Evolutionary conservation across 306 rosid genomes (phyloP), one percentile per base, ranked within the genome.

Genomic region (Cucurbita ficifolia): DNA sequence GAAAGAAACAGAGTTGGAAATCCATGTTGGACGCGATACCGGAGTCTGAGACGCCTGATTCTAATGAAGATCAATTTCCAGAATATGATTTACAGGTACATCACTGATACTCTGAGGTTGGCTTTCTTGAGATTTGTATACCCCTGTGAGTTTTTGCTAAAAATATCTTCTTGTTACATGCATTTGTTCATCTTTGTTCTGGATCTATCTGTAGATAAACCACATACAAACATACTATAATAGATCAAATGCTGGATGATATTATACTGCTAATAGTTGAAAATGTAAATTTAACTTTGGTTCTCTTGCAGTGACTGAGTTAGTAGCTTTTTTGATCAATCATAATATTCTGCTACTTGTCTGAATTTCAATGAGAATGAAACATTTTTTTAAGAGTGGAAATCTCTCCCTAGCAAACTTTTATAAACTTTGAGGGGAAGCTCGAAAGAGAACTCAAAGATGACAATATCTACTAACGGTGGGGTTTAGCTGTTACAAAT

Each of bases 1-100:
- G 82, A 63, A 91, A 87, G 87, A 95, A 89, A 77, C 88, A 84
- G 48, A 81, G 56, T 46, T 77, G 92, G 83, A 95, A 88, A 72
- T 81, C 82, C 72, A 68, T 29, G 68, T 83, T 91, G 91, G 88
- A 84, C 72, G 87, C 83, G 29, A 91, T 95, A 70, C 97, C 99
- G 0, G 97, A 91, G 82, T 73, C 88, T 74, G 97, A 85, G 59
- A 72, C 96, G 62, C 64, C 92, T n/a, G 96, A 91, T 76, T 43
- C 60, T 73, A 88, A 70, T 78, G 90, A 87, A 84, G 82, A 83
- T 81, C 83, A 17, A 9, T 76, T 79, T 58, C 78, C 82, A 57
- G 81, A 75, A 70, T 79, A 77, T 75, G 86, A 83, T 84, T 75
- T 81, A 63, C 96, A 88, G 97, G 99, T 91, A 83, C 70, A 17